Percentiles rank a stretch among this genome's conserved stretches.
These are phyloP conservation scores for Thymus mandschuricus DNA, from an alignment of 257 asterid genomes.

Conservation along the genomic window DNA sequence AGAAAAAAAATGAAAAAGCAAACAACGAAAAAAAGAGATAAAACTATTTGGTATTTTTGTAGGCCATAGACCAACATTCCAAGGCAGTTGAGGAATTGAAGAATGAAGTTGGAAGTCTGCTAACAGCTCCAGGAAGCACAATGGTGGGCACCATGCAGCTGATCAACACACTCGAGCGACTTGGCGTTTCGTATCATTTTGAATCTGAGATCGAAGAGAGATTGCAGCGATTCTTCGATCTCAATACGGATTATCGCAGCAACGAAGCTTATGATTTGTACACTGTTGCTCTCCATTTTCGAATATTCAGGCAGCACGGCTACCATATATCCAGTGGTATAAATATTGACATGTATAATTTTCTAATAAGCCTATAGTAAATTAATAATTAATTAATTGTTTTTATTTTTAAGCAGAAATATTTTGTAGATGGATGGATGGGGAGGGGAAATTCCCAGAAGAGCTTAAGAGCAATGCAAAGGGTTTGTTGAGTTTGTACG, in stretches of 20 bases:
- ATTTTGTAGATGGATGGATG: slow-evolving; percentile 21
- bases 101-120: slow-evolving; percentile 18
- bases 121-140: neutral
- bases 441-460: slow-evolving; percentile 13
- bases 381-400: too few species aligned
- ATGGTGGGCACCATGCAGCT: slow-evolving; percentile 17
- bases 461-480: slow-evolving; percentile 6
- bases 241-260: neutral
- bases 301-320: slow-evolving; percentile 25
- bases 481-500: slow-evolving; percentile 24
- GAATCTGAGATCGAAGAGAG: slow-evolving; percentile 24
- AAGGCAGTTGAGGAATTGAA: slow-evolving; percentile 15
- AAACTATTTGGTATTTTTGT: neutral
- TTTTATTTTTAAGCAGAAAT: slow-evolving; percentile 1
- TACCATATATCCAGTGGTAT: slow-evolving; percentile 4
- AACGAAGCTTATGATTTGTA: slow-evolving; percentile 13
- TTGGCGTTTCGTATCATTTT: slow-evolving; percentile 28
- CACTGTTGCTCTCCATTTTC: slow-evolving; percentile 25
- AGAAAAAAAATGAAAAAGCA: too few species aligned
- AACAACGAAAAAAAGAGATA: too few species aligned
- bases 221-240: slow-evolving; percentile 8
- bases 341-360: too few species aligned
- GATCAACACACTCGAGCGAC: slow-evolving; percentile 23
- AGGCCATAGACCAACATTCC: slow-evolving; percentile 6
- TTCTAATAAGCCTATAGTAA: too few species aligned